Evolutionary conservation across 768 basidiomycete species (phyloP).

Genomic region (Termitomyces sp.): DNA sequence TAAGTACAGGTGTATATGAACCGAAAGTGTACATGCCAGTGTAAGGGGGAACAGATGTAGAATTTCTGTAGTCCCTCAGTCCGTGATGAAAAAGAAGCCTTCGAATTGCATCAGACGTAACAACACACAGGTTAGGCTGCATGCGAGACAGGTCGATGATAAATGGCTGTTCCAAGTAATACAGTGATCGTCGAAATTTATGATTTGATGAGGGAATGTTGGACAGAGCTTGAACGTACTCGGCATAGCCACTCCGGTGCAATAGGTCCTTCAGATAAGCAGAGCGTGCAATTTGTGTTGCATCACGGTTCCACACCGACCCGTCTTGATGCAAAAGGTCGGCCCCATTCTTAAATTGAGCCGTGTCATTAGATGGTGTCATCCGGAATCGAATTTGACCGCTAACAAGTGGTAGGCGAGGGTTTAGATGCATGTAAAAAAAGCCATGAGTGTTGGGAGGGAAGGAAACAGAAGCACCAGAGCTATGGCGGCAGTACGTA

Average conservation of each 20-base stretch:
- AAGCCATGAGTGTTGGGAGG: not conserved
- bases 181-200: not conserved
- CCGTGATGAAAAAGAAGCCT: too few species aligned
- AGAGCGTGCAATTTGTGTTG: not conserved
- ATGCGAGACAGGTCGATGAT: not conserved
- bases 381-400: too few species aligned
- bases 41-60: not conserved
- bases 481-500: too few species aligned
- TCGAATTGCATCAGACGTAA: too few species aligned
- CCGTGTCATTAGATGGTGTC: too few species aligned
- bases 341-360: too few species aligned
- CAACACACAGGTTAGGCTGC: too few species aligned
- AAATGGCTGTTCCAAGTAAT: slow-evolving; percentile 4
- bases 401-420: too few species aligned
- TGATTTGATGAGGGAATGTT: not conserved
- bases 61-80: too few species aligned
- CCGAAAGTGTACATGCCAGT: not conserved
- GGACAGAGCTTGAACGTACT: not conserved
- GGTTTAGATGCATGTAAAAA: too few species aligned
- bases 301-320: not conserved
- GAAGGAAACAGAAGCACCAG: too few species aligned
- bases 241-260: not conserved
- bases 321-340: not conserved
- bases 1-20: not conserved
- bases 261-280: not conserved